Evolutionary conservation across 2,329 filamentous ascomycete genomes (phyloP).

Genomic region (Myotisia sp.): DNA sequence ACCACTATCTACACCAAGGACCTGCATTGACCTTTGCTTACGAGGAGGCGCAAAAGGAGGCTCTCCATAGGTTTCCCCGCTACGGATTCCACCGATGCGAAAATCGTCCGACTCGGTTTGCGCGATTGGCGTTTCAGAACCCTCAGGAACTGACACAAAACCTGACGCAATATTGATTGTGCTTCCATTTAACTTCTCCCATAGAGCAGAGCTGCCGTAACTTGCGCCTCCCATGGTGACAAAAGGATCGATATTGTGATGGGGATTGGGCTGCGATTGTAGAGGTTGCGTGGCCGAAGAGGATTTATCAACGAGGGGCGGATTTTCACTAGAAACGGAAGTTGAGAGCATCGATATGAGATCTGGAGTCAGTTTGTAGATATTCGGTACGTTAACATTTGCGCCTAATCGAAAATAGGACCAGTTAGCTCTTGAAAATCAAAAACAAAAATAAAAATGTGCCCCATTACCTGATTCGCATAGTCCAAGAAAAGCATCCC

Average conservation of each 20-base stretch:
- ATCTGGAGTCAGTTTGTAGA: slow-evolving; percentile 63
- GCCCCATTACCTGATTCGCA: slow-evolving; percentile 52
- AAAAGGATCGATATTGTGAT: slow-evolving; percentile 32
- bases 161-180: slow-evolving; percentile 28
- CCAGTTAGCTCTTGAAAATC: too few species aligned
- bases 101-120: slow-evolving; percentile 32
- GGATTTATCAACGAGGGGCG: slow-evolving; percentile 21
- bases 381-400: slow-evolving; percentile 64
- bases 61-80: slow-evolving; percentile 25
- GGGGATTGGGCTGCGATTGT: slow-evolving; percentile 25
- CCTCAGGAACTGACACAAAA: slow-evolving; percentile 32
- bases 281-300: slow-evolving; percentile 20
- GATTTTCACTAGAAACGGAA: slow-evolving; percentile 20
- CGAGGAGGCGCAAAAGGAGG: slow-evolving; percentile 31
- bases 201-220: slow-evolving; percentile 32
- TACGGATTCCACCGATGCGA: slow-evolving; percentile 19
- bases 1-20: slow-evolving; percentile 35
- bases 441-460: neutral
- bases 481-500: slow-evolving; percentile 84
- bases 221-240: slow-evolving; percentile 19
- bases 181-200: slow-evolving; percentile 36
- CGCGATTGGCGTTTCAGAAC: slow-evolving; percentile 49
- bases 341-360: slow-evolving; percentile 39
- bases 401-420: slow-evolving; percentile 45
- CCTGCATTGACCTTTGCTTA: slow-evolving; percentile 42